A percentile compares a stretch with the other conserved stretches of the same genome.
phyloP scores from a whole-genome alignment of 495 filamentous ascomycete species.

The Penicillium fimorum region DNA sequence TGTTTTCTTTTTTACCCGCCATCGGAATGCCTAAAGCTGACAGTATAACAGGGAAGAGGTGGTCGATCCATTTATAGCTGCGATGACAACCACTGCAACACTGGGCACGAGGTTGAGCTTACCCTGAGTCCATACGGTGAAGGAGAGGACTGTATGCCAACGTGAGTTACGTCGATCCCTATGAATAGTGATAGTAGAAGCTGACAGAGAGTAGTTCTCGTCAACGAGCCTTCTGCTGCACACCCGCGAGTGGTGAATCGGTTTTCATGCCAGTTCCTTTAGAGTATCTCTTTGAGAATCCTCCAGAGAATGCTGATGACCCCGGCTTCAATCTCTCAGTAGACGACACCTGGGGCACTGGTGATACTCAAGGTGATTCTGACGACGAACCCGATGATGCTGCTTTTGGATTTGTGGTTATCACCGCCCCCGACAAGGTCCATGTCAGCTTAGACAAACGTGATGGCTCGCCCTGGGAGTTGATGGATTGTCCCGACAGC shows the following conservation, averaged over 20 bases:
- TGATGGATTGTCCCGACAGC: conserved; percentile 19
- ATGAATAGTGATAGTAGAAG: no score
- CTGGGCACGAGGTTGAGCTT: no score
- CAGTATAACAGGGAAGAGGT: no score
- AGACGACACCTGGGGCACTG: conserved; percentile 22
- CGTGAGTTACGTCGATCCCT: no score
- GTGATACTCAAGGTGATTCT: background rate
- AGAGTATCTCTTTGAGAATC: conserved; percentile 32
- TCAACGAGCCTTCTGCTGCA: conserved; percentile 30
- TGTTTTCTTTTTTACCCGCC: no score
- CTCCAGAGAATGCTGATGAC: conserved; percentile 24
- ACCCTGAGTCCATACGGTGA: no score
- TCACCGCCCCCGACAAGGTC: conserved; percentile 26
- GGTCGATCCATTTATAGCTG: no score
- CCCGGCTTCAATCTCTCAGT: conserved; percentile 24
- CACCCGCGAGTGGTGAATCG: conserved; percentile 9
- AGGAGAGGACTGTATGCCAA: no score
- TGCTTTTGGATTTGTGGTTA: conserved; percentile 30
- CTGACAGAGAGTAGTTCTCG: no score
- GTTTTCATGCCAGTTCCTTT: conserved; percentile 33
- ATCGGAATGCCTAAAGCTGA: no score
- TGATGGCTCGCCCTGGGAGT: conserved; percentile 2
- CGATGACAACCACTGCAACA: no score
- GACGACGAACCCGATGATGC: conserved; percentile 27
- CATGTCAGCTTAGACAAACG: background rate